Evolutionary conservation across 2,329 filamentous ascomycete genomes (phyloP).

Genomic region (Aspergillus vadensis): DNA sequence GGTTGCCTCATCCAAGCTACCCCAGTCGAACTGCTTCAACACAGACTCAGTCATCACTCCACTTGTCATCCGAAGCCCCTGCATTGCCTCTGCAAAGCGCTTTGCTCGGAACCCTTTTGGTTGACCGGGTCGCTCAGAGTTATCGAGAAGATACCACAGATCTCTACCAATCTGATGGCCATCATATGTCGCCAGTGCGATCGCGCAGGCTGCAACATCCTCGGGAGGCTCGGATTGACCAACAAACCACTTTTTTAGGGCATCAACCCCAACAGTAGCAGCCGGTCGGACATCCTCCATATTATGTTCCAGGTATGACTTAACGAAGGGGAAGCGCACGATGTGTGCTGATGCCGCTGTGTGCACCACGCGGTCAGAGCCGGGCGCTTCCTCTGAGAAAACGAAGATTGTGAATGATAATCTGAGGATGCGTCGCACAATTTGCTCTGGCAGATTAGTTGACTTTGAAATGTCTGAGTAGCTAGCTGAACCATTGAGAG

Average conservation of each 20-base stretch:
- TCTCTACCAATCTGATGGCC: background rate
- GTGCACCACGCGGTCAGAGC: background rate
- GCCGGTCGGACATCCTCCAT: background rate
- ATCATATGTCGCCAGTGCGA: background rate
- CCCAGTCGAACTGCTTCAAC: background rate
- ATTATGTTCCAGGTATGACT: background rate
- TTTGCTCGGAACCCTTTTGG: background rate
- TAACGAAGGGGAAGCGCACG: background rate
- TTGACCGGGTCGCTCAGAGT: background rate
- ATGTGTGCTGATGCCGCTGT: background rate
- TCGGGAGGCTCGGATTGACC: background rate
- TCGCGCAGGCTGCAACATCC: background rate
- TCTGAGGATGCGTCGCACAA: constrained; percentile 1
- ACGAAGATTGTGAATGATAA: background rate
- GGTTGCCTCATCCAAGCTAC: background rate
- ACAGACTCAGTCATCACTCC: background rate
- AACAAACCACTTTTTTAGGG: background rate
- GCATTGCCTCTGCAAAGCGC: background rate
- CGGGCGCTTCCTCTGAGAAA: background rate
- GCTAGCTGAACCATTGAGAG: background rate
- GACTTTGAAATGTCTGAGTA: background rate
- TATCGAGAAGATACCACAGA: background rate
- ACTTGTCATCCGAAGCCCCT: background rate
- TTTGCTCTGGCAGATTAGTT: background rate
- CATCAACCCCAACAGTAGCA: background rate